A percentile compares a stretch with the other conserved stretches of the same genome.
These are phyloP conservation scores for Russula ochroleuca DNA, from an alignment of 768 basidiomycete genomes.

Conservation along the genomic window DNA sequence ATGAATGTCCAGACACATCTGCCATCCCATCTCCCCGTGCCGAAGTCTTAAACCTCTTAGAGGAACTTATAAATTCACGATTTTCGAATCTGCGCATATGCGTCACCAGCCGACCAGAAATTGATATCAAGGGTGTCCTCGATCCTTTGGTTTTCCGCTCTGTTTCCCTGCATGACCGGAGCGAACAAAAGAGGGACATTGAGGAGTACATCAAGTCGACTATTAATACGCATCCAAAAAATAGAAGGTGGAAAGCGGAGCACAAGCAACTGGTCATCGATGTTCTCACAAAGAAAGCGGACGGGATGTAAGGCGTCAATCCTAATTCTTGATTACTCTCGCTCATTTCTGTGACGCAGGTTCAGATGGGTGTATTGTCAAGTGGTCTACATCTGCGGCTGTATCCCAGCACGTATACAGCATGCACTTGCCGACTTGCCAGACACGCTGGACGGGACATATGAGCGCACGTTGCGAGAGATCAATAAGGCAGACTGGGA, in stretches of 20 bases:
- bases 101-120: neutral
- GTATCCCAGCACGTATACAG: too few species aligned
- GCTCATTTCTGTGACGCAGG: neutral
- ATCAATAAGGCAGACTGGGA: too few species aligned
- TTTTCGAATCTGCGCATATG: neutral
- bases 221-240: neutral
- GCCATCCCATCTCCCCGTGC: neutral
- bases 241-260: neutral
- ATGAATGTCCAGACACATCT: neutral
- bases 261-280: neutral
- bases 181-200: neutral
- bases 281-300: neutral
- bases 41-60: neutral
- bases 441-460: too few species aligned
- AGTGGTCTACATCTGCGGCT: neutral
- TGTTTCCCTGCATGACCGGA: neutral
- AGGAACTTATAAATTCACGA: neutral
- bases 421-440: too few species aligned
- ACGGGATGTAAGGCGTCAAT: neutral
- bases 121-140: neutral
- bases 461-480: too few species aligned
- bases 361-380: neutral
- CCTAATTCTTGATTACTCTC: neutral
- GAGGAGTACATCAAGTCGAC: neutral
- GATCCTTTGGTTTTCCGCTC: neutral